Conservation (phyloP, 169 alveolate genomes). For the Cryptosporidium parvum region DNA sequence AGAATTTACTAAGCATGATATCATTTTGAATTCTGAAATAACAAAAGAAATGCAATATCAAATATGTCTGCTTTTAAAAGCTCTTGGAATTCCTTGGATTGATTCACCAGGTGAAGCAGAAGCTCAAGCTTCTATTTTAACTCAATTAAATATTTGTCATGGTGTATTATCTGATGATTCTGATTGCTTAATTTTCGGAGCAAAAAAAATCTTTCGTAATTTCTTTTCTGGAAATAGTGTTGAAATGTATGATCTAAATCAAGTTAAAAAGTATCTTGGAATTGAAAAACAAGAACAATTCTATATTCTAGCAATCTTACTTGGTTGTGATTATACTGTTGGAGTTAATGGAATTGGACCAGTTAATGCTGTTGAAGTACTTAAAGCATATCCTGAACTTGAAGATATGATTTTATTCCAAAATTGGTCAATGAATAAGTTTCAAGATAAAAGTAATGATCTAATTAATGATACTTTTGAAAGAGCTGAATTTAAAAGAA, state of each 20-base stretch:
- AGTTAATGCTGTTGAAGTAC: slow-evolving; percentile 94
- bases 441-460: slow-evolving; percentile 18
- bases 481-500: slow-evolving; percentile 49
- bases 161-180: slow-evolving; percentile 95
- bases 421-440: slow-evolving; percentile 85
- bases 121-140: slow-evolving; percentile 93
- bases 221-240: slow-evolving; percentile 88
- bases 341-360: slow-evolving; percentile 96
- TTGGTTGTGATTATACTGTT: slow-evolving; percentile 95
- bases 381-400: slow-evolving; percentile 89
- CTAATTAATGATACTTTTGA: slow-evolving; percentile 6
- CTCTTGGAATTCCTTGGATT: slow-evolving; percentile 93
- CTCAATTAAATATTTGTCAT: slow-evolving; percentile 79
- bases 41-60: slow-evolving; percentile 79
- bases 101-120: slow-evolving; percentile 97
- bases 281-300: slow-evolving; percentile 87
- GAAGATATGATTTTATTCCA: slow-evolving; percentile 85
- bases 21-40: slow-evolving; percentile 73
- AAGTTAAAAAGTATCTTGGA: slow-evolving; percentile 84
- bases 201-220: slow-evolving; percentile 89
- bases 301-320: slow-evolving; percentile 88
- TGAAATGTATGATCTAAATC: slow-evolving; percentile 88
- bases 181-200: slow-evolving; percentile 93
- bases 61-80: slow-evolving; percentile 83
- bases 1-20: slow-evolving; percentile 64